Conservation (phyloP, 129 eudicot genomes). For the Mikania micrantha region DNA sequence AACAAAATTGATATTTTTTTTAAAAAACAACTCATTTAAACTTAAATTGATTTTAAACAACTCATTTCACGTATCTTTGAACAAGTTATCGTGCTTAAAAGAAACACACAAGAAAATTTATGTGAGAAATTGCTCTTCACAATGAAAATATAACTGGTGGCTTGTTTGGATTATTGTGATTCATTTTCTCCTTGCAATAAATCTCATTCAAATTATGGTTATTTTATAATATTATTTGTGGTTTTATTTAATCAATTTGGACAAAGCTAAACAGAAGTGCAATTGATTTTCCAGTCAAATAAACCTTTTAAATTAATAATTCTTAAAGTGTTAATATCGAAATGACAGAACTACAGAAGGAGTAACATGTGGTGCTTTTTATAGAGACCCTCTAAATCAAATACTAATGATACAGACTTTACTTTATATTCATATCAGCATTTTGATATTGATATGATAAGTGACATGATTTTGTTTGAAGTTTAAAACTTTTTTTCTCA, state of each 20-base stretch:
- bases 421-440: conserved; percentile 6
- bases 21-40: too few species aligned
- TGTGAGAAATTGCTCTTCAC: too few species aligned
- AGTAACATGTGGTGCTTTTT: background rate
- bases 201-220: background rate
- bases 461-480: background rate
- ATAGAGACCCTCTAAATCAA: background rate
- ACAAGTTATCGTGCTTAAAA: too few species aligned
- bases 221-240: background rate
- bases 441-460: conserved; percentile 5
- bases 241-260: background rate
- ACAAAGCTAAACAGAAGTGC: conserved; percentile 1
- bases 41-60: too few species aligned
- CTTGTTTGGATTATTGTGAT: too few species aligned
- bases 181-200: too few species aligned
- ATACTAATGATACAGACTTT: background rate
- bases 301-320: background rate
- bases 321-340: conserved; percentile 3
- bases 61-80: too few species aligned
- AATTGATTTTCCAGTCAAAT: conserved; percentile 7
- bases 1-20: too few species aligned
- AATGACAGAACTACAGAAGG: background rate
- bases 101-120: too few species aligned
- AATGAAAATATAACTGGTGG: too few species aligned
- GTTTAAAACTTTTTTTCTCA: background rate